Base-by-base conservation (phyloP, 371 early-diverging fungal genomes). In the Lichtheimia ramosa region DNA sequence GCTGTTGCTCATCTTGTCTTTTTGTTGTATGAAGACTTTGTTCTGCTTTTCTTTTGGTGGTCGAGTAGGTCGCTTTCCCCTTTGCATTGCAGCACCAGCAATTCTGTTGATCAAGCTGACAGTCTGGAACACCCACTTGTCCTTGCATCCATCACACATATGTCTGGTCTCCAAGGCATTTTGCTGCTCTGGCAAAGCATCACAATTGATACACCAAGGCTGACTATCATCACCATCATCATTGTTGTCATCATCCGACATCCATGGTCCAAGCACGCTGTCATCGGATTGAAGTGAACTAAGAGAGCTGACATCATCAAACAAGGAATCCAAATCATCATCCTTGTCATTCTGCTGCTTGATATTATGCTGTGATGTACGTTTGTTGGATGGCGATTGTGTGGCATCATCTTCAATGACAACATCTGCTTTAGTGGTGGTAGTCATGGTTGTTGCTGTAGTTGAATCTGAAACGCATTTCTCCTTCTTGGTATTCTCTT, bases 241-340 rank as follows among this genome's bases (percentile, higher is more conserved):
- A n/a, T 46, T 46, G 21, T 46, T n/a, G 46, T 46, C 46, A 34
- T 34, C 34, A n/a, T 7, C 10, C 46, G 12, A 18, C 18, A 46
- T 65, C 77, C 77, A 76, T 21, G 77, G 77, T 3, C 77, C 77
- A 8, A 76, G 39, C 0, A 76, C 73, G 56, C 73, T 68, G 39
- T 76, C 77, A 41, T 76, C 77, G 2, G 73, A 73, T 50, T 73
- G 77, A 20, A 71, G 43, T 7, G 69, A 68, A 18, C 63, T 69
- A 5, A 69, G 28, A 13, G 69, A 66, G 27, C 63, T 61, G 1
- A 46, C 34, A 27, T 71, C 71, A 34, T 64, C 62, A 6, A 50
- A 43, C 20, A 55, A 18, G 27, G 41, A 54, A 12, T 21, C n/a
- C 39, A 49, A 14, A 1, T 48, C 56, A 4, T 2, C 54, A 3